Percentiles rank a stretch among this genome's conserved stretches.
phyloP scores from a whole-genome alignment of 176 grass and related monocot species.

The Saccharum spontaneum region DNA sequence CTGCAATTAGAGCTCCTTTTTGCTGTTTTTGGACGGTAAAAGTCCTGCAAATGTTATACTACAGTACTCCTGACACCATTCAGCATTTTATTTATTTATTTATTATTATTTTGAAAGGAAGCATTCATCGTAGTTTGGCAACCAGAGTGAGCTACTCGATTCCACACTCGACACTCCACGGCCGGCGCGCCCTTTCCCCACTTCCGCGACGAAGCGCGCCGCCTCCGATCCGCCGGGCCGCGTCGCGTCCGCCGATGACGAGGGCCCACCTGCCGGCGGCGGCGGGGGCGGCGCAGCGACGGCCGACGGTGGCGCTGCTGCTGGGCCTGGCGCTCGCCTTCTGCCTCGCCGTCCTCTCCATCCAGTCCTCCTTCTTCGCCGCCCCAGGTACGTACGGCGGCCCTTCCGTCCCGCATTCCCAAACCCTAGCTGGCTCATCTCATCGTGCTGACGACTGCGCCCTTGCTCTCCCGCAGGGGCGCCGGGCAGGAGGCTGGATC shows the following conservation, averaged over 20 bases:
- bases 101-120: too few relatives aligned
- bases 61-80: too few relatives aligned
- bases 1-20: too few relatives aligned
- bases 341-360: constrained; percentile 74
- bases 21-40: too few relatives aligned
- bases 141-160: too few relatives aligned
- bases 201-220: background rate
- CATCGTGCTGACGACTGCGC: background rate
- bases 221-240: background rate
- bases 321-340: constrained; percentile 67
- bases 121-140: too few relatives aligned
- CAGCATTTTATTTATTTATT: too few relatives aligned
- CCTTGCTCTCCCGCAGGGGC: constrained; percentile 23
- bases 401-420: background rate
- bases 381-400: constrained; percentile 27
- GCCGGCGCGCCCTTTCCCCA: too few relatives aligned
- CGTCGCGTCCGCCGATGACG: too few relatives aligned
- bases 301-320: constrained; percentile 69
- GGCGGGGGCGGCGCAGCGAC: constrained; percentile 36
- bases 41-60: too few relatives aligned
- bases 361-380: constrained; percentile 86
- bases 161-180: too few relatives aligned
- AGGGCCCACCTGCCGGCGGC: constrained; percentile 27
- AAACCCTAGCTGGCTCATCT: constrained; percentile 11
- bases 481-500: constrained; percentile 45